Percentiles rank a stretch among this genome's conserved stretches.
Conservation (phyloP, 2,329 filamentous ascomycete genomes). For the Alternaria conjuncta region DNA sequence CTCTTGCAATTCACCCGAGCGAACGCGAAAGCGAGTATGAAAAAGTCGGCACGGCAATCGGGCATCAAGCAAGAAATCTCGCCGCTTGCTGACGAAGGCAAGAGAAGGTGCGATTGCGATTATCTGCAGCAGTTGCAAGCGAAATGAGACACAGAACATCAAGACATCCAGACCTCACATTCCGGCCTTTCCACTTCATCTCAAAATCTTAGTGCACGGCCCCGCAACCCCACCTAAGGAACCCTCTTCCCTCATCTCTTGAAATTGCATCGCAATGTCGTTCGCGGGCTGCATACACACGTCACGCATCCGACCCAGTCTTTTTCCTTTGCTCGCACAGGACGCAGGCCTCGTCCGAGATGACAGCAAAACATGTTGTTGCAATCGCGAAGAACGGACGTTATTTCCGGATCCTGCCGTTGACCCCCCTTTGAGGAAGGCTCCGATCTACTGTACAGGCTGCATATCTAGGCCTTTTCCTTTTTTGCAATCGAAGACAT, state of each 20-base stretch:
- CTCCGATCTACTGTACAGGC: conserved; percentile 1
- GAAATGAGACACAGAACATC: conserved; percentile 39
- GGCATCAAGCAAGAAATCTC: background rate
- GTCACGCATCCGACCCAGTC: conserved; percentile 15
- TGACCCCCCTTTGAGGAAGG: background rate
- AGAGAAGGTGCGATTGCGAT: conserved; percentile 5
- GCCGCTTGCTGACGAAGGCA: background rate
- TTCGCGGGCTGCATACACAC: conserved; percentile 13
- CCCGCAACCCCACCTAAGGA: conserved; percentile 29
- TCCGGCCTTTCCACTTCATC: conserved; percentile 25
- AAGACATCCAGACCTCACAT: conserved; percentile 34
- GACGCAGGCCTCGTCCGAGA: background rate
- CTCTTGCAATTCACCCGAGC: conserved; percentile 4
- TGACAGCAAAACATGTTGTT: background rate
- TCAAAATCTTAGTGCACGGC: conserved; percentile 38
- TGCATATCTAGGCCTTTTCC: conserved; percentile 3
- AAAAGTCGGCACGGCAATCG: conserved; percentile 1
- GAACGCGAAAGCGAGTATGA: conserved; percentile 12
- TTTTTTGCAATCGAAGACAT: conserved; percentile 1
- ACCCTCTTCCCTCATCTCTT: conserved; percentile 36
- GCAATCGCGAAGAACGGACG: background rate
- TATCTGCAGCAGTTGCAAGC: conserved; percentile 40
- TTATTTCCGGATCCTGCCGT: conserved; percentile 5
- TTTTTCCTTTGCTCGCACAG: conserved; percentile 5
- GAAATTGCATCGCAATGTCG: conserved; percentile 42